Evolutionary conservation across 768 basidiomycete genomes (phyloP), one percentile per base, ranked within the genome.

Genomic region (Tylopilus cervinicoccineus): DNA sequence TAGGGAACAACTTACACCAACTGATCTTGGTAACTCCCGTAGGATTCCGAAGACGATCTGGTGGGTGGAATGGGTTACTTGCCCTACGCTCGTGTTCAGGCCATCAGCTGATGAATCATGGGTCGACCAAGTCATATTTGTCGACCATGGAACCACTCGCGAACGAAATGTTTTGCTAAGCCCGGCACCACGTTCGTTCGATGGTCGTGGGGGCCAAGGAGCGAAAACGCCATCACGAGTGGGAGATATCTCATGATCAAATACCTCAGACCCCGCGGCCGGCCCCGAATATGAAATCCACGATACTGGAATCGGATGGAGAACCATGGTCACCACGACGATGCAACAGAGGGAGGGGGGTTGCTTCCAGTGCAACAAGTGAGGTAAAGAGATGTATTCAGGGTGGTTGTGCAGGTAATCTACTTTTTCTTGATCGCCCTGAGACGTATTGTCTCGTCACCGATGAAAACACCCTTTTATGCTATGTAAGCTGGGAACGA

Each of bases 381-480:
- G 27, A 28, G 16, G 24, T 5, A 45, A 38, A 38, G 12, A 34
- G 33, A 44, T 51, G 28, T 45, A 54, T 52, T 47, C 38, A 6
- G n/a, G 39, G n/a, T 34, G 41, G 34, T 31, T 36, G 45, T 28
- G 28, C 14, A 39, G 19, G 38, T 49, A 57, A 40, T 69, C 78
- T 90, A 96, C 75, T 96, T 96, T 81, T 95, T 97, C 76, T 93
- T 94, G 50, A 93, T 84, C 53, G 83, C 82, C 72, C 90, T 96
- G 53, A 96, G 85, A 63, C 86, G 81, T 60, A 97, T 86, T 44
- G 84, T 86, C 69, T 99, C 95, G 60, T 83, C 78, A n/a, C 90
- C 93, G 45, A 97, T 80, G 59, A 97, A 95, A 51, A 97, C 84
- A 54, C 94, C 94, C 89, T 98, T 54, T 16, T 19, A 48, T 26